These are phyloP conservation scores for Trapa bicornis DNA, from an alignment of 345 rosid genomes.

Conservation along the genomic window DNA sequence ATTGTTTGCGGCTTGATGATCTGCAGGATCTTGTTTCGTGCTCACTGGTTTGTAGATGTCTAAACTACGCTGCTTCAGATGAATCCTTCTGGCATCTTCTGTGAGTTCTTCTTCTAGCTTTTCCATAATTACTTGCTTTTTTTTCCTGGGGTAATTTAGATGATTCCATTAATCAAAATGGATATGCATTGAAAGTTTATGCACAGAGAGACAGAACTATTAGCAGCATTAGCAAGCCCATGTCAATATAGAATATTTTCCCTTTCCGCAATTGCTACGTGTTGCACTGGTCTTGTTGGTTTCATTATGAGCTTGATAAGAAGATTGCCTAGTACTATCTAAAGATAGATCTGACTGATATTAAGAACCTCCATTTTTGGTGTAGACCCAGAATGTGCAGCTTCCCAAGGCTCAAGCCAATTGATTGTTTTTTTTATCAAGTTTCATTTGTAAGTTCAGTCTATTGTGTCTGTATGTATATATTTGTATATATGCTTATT, in stretches of 20 bases:
- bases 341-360: background rate
- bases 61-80: conserved; percentile 69
- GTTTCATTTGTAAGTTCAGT: background rate
- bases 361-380: background rate
- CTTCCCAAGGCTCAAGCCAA: background rate
- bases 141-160: too few relatives aligned
- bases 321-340: background rate
- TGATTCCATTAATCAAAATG: too few relatives aligned
- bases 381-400: background rate
- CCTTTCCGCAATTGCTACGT: background rate
- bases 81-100: conserved; percentile 93
- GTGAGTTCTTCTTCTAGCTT: conserved; percentile 28
- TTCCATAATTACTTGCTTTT: background rate
- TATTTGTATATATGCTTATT: background rate
- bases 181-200: too few relatives aligned
- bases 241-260: too few relatives aligned
- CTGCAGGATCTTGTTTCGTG: conserved; percentile 82
- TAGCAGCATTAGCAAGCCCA: too few relatives aligned
- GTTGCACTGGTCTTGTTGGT: background rate
- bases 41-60: conserved; percentile 68
- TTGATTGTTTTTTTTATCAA: background rate
- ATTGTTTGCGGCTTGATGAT: background rate
- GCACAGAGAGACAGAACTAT: too few relatives aligned
- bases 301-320: background rate
- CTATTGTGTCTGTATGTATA: background rate